A percentile compares a stretch with the other conserved stretches of the same genome.
Evolutionary conservation across 2,329 filamentous ascomycete genomes (phyloP).

Genomic region (Pseudogymnoascus sp.): DNA sequence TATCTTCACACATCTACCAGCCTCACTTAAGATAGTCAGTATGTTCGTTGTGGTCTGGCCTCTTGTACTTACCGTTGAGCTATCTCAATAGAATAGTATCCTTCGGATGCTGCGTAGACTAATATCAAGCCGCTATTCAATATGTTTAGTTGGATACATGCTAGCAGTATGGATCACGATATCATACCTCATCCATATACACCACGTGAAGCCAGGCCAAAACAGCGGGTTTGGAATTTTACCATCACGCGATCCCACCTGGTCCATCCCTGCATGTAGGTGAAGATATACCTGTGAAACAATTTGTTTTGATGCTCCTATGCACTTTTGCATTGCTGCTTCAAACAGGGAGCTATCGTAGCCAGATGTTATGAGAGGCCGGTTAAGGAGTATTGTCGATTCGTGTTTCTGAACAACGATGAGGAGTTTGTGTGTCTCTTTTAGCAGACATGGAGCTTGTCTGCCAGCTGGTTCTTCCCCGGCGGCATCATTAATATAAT

Average conservation of each 20-base stretch:
- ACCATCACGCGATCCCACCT: slow-evolving; percentile 7
- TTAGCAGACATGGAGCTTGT: slow-evolving; percentile 21
- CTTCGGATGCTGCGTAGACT: slow-evolving; percentile 42
- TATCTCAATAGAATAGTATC: slow-evolving; percentile 33
- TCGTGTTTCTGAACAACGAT: slow-evolving; percentile 41
- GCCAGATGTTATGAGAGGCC: slow-evolving; percentile 41
- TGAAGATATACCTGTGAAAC: slow-evolving; percentile 34
- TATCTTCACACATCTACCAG: slow-evolving; percentile 19
- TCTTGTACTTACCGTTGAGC: slow-evolving; percentile 34
- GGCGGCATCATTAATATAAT: slow-evolving; percentile 19
- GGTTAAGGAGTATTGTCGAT: slow-evolving; percentile 42
- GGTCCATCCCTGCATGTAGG: slow-evolving; percentile 30
- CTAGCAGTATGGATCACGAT: neutral
- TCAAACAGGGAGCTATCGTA: slow-evolving; percentile 37
- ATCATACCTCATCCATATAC: slow-evolving; percentile 39
- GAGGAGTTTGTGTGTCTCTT: slow-evolving; percentile 33
- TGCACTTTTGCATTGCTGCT: slow-evolving; percentile 43
- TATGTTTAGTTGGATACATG: neutral
- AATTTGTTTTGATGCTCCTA: slow-evolving; percentile 35
- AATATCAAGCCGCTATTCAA: slow-evolving; percentile 38
- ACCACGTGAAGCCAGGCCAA: slow-evolving; percentile 47
- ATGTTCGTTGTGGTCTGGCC: slow-evolving; percentile 1
- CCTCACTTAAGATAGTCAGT: neutral
- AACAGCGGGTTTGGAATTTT: slow-evolving; percentile 30
- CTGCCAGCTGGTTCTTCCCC: slow-evolving; percentile 12